Evolutionary conservation across 331 rosid genomes (phyloP).

Genomic region (Rosa hybrid): DNA sequence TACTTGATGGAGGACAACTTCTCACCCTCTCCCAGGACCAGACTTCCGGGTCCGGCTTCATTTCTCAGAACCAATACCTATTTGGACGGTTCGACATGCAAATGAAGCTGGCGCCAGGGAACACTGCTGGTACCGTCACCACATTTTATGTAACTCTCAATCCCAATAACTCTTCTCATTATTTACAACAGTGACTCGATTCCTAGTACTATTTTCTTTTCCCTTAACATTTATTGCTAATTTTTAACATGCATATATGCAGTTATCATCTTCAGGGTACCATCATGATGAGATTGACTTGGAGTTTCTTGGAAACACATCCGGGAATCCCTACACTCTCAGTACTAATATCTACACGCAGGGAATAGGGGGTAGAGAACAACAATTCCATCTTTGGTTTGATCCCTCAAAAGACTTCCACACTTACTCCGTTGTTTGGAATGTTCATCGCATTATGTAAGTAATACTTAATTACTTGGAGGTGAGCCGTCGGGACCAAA

Average conservation of each 20-base stretch:
- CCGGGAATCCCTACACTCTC: slow-evolving; percentile 58
- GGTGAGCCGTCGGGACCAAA: too few relatives aligned
- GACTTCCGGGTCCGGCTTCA: slow-evolving; percentile 57
- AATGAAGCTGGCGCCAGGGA: slow-evolving; percentile 53
- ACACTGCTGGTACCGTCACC: slow-evolving; percentile 68
- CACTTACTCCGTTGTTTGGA: slow-evolving; percentile 62
- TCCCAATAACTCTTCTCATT: background rate
- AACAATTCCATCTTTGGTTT: slow-evolving; percentile 62
- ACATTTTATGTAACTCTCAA: slow-evolving; percentile 43
- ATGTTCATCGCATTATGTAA: slow-evolving; percentile 46
- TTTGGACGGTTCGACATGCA: slow-evolving; percentile 59
- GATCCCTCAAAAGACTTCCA: slow-evolving; percentile 59
- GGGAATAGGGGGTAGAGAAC: slow-evolving; percentile 55
- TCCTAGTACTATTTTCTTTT: background rate
- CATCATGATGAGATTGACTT: slow-evolving; percentile 64
- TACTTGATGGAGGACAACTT: slow-evolving; percentile 41
- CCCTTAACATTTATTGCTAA: background rate
- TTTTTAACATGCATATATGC: slow-evolving; percentile 4
- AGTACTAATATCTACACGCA: slow-evolving; percentile 56
- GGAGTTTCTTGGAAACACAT: slow-evolving; percentile 59
- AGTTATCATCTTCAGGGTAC: slow-evolving; percentile 55
- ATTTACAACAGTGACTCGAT: background rate
- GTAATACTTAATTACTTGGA: background rate
- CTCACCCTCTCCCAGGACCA: slow-evolving; percentile 49
- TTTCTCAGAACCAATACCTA: slow-evolving; percentile 43